Base-by-base conservation (phyloP, 768 basidiomycete species). In the Cystobasidium ongulense region DNA sequence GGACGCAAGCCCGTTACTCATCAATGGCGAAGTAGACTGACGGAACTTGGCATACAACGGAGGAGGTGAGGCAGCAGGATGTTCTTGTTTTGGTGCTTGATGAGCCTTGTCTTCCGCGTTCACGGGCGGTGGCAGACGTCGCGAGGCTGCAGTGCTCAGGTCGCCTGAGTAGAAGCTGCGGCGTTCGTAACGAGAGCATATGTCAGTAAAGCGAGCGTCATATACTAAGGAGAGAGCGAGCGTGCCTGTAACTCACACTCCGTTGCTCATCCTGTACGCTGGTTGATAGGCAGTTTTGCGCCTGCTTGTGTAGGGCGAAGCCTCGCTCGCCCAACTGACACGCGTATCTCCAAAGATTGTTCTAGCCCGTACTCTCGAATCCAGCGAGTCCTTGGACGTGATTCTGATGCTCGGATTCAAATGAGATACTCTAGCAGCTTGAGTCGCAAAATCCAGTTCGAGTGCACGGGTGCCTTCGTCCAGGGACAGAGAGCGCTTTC, bases 181-280 rank as follows among this genome's bases (percentile, higher is more conserved):
- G 57, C 25, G 18, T 54, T 46, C n/a, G 43, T 46, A 46, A 46
- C 13, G 43, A 46, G 53, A 23, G n/a, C n/a, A 54, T n/a, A 54
- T n/a, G 29, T 23, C 8, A 29, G 53, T 8, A 29, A 29, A n/a
- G 8, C n/a, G 29, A 54, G 53, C 53, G n/a, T 54, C 8, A 54
- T 54, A 10, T 29, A n/a, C 53, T 8, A 54, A 29, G n/a, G 29
- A 54, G 53, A 29, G 29, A 29, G 53, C 17, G 33, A 59, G 29
- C 23, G 29, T 5, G 33, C 5, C 25, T 27, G 5, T 5, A 4
- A 59, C 57, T 7, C 27, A 59, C 57, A 59, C 57, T 27, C 57
- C 57, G 33, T 59, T 59, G 57, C 57, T 59, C 57, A 59, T 59
- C 33, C 57, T 59, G 27, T 59, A 59, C 4, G 57, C 57, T 59